Percentiles rank a stretch among this genome's conserved stretches.
Evolutionary conservation across 2,329 filamentous ascomycete genomes (phyloP).

Genomic region (Cryphonectria japonica): DNA sequence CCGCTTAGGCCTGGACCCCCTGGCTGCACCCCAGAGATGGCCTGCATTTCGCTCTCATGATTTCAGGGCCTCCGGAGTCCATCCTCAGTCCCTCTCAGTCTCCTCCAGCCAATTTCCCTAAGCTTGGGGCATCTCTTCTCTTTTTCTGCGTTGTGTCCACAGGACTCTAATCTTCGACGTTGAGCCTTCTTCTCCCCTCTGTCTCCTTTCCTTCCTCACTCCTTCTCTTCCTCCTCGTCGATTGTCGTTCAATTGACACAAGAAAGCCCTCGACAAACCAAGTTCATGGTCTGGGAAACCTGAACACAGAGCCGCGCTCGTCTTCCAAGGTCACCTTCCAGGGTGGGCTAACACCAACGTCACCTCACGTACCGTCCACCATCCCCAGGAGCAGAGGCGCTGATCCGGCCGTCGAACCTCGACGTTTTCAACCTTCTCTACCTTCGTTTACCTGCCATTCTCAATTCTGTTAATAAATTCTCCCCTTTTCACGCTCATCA

Average conservation of each 20-base stretch:
- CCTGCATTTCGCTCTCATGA: slow-evolving; percentile 13
- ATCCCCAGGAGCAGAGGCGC: neutral
- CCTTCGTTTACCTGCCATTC: neutral
- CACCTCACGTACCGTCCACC: neutral
- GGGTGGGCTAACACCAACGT: slow-evolving; percentile 3
- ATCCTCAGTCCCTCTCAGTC: slow-evolving; percentile 4
- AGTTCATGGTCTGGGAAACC: slow-evolving; percentile 22
- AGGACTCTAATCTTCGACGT: neutral
- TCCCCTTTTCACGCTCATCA: neutral
- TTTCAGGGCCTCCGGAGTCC: neutral
- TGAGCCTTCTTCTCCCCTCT: neutral
- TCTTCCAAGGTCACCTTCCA: slow-evolving; percentile 2
- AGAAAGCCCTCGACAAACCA: neutral
- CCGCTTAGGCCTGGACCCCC: neutral
- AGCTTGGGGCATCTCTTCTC: neutral
- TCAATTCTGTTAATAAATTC: neutral
- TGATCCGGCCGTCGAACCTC: neutral
- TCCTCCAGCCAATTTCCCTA: slow-evolving; percentile 1
- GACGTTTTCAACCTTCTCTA: neutral
- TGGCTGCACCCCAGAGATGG: neutral
- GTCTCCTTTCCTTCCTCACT: neutral
- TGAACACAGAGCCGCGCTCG: slow-evolving; percentile 24
- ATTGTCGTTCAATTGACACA: neutral
- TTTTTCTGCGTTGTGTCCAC: neutral
- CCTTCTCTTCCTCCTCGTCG: neutral